Conservation (phyloP, 2,329 filamentous ascomycete genomes). For the Leptographium wingfieldii region DNA sequence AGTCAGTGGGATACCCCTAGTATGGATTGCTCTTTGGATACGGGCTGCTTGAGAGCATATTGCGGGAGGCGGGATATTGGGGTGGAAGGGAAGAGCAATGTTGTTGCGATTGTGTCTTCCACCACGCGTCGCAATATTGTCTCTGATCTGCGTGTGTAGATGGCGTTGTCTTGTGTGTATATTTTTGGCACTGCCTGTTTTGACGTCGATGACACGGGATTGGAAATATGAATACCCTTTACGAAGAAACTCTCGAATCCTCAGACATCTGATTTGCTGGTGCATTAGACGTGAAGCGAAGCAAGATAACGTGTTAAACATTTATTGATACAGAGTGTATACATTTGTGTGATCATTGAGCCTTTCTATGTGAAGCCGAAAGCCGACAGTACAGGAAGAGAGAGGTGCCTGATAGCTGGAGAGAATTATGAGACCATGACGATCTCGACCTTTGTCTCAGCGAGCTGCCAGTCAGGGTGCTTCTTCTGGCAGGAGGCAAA, state of each 20-base stretch:
- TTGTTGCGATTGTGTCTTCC: neutral
- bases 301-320: too few relatives aligned
- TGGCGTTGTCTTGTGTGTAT: neutral
- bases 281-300: too few relatives aligned
- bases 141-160: slow-evolving; percentile 2
- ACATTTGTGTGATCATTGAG: too few relatives aligned
- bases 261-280: neutral
- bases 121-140: neutral
- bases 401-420: too few relatives aligned
- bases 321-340: too few relatives aligned
- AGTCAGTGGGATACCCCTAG: slow-evolving; percentile 11
- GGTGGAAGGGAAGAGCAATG: neutral
- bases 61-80: neutral
- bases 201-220: slow-evolving; percentile 1
- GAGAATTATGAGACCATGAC: neutral
- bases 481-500: slow-evolving; percentile 11
- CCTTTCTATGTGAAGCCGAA: too few relatives aligned
- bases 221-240: neutral
- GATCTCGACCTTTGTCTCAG: neutral
- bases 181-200: neutral
- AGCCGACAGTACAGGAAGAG: too few relatives aligned
- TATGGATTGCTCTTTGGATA: slow-evolving; percentile 10
- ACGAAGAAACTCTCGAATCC: neutral
- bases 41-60: slow-evolving; percentile 5
- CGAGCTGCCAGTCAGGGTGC: slow-evolving; percentile 12